Evolutionary conservation across 306 rosid species (phyloP), one percentile per base, ranked within the genome.

Genomic region (Vachellia collinsii): DNA sequence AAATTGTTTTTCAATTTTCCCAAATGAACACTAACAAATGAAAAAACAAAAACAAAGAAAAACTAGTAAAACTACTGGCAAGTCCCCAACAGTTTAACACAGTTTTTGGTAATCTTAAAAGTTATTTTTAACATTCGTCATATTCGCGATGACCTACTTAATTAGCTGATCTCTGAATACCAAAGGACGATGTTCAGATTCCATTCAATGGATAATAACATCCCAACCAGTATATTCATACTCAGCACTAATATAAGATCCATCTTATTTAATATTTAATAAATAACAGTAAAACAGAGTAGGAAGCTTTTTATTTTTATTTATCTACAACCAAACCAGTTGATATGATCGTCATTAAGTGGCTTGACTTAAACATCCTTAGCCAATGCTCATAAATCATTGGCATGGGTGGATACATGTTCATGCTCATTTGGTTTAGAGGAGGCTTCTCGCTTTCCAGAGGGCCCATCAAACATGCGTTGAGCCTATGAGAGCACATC

Each of bases 341-440:
- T 75, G 22, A 75, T 37, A 1, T 12, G 16, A 42, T 39, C 6
- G 6, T 43, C 17, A 13, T 34, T 6, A 20, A 23, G 29, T 17
- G 42, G 41, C 29, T 46, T 41, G 22, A 69, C 42, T 87, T 82
- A 94, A 69, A 92, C 92, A 75, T 94, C 97, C 80, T 86, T 90
- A 41, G 93, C 94, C 86, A 91, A 66, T n/a, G 88, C 90, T 72
- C 85, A 62, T 11, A 92, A 86, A 83, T 91, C 92, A 47, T 83
- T 76, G n/a, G n/a, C n/a, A 2, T 84, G 81, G 8, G 69, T 85
- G 7, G 92, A 82, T 16, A 83, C 59, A 6, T 51, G 22, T 51
- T 17, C 72, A n/a, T 46, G n/a, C 46, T 86, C 85, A 20, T 64
- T 62, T 56, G 80, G 22, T 77, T 79, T 85, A 4, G 86, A 81